Evolutionary conservation across 1,139 yeast species (phyloP), one percentile per base, ranked within the genome.

Genomic region (Wickerhamiella infanticola): DNA sequence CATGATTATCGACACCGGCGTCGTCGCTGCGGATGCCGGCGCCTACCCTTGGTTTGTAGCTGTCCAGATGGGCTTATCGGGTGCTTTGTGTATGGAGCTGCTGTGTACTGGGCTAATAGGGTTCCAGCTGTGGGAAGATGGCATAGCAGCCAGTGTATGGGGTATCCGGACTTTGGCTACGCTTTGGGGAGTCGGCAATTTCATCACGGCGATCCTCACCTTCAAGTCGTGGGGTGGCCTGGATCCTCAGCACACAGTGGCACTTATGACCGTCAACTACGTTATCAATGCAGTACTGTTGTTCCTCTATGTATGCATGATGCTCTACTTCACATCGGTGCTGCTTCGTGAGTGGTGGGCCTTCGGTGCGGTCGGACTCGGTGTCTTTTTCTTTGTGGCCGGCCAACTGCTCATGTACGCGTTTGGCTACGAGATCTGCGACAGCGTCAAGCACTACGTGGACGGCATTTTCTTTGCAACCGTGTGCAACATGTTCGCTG

Each of bases 121-220:
- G 39, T 85, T 84, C 63, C 93, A 86, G 61, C 66, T 85, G 45
- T 88, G 95, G 93, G 96, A 86, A 63, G 97, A 90, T 62, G 96
- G 96, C 6, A 79, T 94, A 1, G 60, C 64, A 33, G 67, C 61
- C 50, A 77, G 94, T 2, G 71, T 83, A 69, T 66, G 77, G 65
- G 60, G 69, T 3, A 52, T 47, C 68, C 5, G 58, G 73, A 2
- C 67, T 80, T 13, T 48, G 67, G 4, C 58, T 63, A 1, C 76
- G 80, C 57, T 84, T 79, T 61, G 68, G 72, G 7, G 55, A 3
- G 13, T 50, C 3, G 49, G 45, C 11, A 62, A 79, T 40, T 88
- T 82, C 59, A 61, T 84, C 37, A 70, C 86, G 11, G 66, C 85
- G 1, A 55, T 85, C 7, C 63, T 81, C 47, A 84, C 96, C 0